Conservation (phyloP, 1,284 basidiomycete species). For the Phylloboletellus chloephorus region DNA sequence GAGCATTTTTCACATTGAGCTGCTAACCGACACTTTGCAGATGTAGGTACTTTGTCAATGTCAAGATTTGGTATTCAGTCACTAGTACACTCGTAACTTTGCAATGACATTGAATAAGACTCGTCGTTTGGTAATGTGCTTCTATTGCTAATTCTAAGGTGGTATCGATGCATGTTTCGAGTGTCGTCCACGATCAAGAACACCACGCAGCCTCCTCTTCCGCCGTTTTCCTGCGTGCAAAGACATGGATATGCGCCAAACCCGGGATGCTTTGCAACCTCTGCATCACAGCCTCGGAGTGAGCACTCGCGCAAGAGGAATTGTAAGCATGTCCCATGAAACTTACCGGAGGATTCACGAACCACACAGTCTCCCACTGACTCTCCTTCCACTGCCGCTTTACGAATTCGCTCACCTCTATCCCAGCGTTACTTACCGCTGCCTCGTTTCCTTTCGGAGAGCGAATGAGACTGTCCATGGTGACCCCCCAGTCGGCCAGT, state of each 20-base stretch:
- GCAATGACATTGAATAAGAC: no score
- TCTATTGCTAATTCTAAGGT: slow-evolving; percentile 7
- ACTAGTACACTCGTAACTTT: no score
- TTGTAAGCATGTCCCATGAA: not conserved
- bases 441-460: slow-evolving; percentile 43
- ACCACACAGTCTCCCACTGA: slow-evolving; percentile 82
- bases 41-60: no score
- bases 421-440: slow-evolving; percentile 49
- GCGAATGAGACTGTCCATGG: slow-evolving; percentile 47
- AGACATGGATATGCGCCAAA: slow-evolving; percentile 76
- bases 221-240: slow-evolving; percentile 51
- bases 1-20: not conserved
- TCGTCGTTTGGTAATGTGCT: no score
- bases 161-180: not conserved
- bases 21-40: slow-evolving; percentile 14
- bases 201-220: slow-evolving; percentile 21
- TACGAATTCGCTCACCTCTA: slow-evolving; percentile 59
- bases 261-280: slow-evolving; percentile 74
- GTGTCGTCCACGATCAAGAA: slow-evolving; percentile 7
- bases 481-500: slow-evolving; percentile 64
- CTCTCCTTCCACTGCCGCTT: slow-evolving; percentile 56
- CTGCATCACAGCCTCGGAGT: slow-evolving; percentile 33
- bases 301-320: not conserved
- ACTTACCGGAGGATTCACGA: slow-evolving; percentile 75
- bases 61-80: no score